Evolutionary conservation across 2,329 filamentous ascomycete genomes (phyloP), one percentile per base, ranked within the genome.

Genomic region (Calonectria henricotiae): DNA sequence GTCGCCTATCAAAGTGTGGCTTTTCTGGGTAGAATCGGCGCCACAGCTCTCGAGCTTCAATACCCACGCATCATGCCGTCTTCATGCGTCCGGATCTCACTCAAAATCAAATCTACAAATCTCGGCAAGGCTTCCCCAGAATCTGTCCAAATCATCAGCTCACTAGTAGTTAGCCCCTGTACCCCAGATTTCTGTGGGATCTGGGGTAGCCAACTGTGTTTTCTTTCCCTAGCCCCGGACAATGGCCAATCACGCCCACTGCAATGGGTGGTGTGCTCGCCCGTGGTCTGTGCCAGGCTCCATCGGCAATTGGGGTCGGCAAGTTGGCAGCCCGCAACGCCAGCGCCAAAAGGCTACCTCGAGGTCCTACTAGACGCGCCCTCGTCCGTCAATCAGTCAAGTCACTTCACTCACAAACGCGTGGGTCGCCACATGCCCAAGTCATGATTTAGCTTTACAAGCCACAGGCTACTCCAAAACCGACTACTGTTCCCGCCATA

Each of bases 301-400:
- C 27, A 30, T 77, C 75, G 75, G 75, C 75, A 77, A 65, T 77
- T 77, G 68, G 54, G 72, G 74, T 77, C 75, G 75, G 75, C 75
- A 77, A 77, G 41, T 65, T 41, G 23, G 25, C 23, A 13, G 32
- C 32, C 17, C 30, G 23, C 30, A 46, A 39, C 32, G 51, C 32
- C 44, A 54, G 37, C 15, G 12, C 9, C 32, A n/a, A 20, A 35
- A 37, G 51, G 27, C 27, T 7, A 30, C 20, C 20, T 20, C 20
- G 20, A 20, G 20, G 20, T 20, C 20, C 20, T 20, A 20, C 20
- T 20, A 20, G 20, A 20, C 20, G 20, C 20, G 20, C 20, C 20
- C 20, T 20, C 20, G 20, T 30, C 27, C 1, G 7, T 7, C 27
- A 5, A 7, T 30, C 27, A 30, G 7, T 30, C 4, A 7, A 7